These are phyloP conservation scores for Nicotiana attenuata DNA, from an alignment of 257 asterid genomes.

Conservation along the genomic window DNA sequence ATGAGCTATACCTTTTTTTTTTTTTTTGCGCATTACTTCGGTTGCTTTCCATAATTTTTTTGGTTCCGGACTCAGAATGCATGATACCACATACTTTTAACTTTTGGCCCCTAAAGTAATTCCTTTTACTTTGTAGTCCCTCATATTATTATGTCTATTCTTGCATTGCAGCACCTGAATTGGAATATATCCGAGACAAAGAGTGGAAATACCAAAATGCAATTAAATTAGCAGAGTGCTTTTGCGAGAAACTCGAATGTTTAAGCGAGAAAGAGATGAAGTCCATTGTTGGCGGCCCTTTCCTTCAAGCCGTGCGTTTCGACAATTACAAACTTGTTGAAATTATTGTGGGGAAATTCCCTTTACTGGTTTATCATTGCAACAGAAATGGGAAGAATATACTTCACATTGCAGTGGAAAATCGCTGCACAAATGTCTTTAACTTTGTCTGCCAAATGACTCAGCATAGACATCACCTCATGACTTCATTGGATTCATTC, in stretches of 20 bases:
- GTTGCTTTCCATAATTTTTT: too few relatives aligned
- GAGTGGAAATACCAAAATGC: not conserved
- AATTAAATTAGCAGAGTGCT: not conserved
- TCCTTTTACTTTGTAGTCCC: not conserved
- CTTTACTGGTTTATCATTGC: not conserved
- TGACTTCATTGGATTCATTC: not conserved
- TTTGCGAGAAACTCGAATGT: not conserved
- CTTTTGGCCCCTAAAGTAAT: not conserved
- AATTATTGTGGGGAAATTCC: not conserved
- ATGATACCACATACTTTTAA: too few relatives aligned
- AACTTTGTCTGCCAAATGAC: not conserved
- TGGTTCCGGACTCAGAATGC: too few relatives aligned
- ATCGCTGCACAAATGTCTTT: not conserved
- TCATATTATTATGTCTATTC: not conserved
- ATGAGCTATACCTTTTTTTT: too few relatives aligned
- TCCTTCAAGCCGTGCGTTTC: not conserved
- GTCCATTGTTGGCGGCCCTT: not conserved
- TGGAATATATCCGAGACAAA: not conserved
- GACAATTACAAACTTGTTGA: not conserved
- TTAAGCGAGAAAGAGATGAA: not conserved
- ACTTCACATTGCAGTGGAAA: not conserved
- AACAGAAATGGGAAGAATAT: not conserved
- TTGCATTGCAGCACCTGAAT: not conserved
- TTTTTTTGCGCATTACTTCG: too few relatives aligned
- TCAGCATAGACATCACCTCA: not conserved